phyloP scores from a whole-genome alignment of 1,284 basidiomycete species.

The Singerocomus inundabilis region DNA sequence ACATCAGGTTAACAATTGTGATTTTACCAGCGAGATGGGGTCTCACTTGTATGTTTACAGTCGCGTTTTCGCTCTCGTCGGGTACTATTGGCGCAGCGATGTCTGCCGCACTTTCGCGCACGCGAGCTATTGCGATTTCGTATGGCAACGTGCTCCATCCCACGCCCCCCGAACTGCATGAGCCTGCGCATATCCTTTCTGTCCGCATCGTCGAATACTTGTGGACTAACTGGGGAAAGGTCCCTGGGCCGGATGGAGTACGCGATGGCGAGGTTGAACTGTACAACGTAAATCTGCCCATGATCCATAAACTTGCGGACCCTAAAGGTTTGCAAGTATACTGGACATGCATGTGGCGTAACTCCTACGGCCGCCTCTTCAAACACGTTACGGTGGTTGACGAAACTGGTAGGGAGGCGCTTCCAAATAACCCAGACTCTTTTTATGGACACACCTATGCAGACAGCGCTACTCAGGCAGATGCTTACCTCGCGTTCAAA shows the following conservation, averaged over 20 bases:
- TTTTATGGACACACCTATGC: neutral
- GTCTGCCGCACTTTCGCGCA: conserved; percentile 71
- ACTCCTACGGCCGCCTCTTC: conserved; percentile 74
- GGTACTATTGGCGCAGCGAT: conserved; percentile 91
- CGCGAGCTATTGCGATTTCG: conserved; percentile 75
- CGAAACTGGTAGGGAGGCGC: conserved; percentile 19
- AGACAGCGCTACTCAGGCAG: conserved; percentile 15
- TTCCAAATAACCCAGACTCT: conserved; percentile 47
- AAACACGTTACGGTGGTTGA: conserved; percentile 40
- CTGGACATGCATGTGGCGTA: conserved; percentile 79
- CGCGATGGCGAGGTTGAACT: conserved; percentile 69
- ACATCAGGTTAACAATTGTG: conserved; percentile 55
- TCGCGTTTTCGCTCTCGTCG: conserved; percentile 83
- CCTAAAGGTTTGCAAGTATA: conserved; percentile 58
- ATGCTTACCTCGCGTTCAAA: conserved; percentile 63
- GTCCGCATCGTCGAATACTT: conserved; percentile 68
- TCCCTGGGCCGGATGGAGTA: conserved; percentile 55
- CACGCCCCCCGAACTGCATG: conserved; percentile 55
- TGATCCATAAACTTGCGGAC: conserved; percentile 59
- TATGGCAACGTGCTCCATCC: conserved; percentile 81
- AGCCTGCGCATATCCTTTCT: conserved; percentile 71
- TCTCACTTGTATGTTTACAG: conserved; percentile 40
- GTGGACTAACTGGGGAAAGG: conserved; percentile 80
- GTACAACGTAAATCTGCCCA: conserved; percentile 80
- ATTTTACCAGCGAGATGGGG: neutral